These are phyloP conservation scores for Yarrowia alimentaria DNA, from an alignment of 805 yeast genomes.

Conservation along the genomic window DNA sequence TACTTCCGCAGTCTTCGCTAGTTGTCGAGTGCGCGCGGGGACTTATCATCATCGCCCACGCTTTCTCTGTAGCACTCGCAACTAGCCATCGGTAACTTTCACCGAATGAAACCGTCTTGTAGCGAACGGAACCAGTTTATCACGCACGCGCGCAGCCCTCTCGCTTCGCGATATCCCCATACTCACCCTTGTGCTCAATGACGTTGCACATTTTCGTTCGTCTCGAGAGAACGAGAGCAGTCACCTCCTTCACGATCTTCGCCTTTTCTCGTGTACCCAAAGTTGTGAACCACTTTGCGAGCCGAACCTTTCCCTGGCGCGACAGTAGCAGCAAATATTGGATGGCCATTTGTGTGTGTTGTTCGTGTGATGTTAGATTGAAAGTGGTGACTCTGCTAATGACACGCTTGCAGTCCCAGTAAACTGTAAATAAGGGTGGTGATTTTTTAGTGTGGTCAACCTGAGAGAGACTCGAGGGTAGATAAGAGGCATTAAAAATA, in stretches of 20 bases:
- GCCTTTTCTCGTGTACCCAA: constrained; percentile 80
- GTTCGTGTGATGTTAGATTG: neutral
- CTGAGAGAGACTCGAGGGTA: no score
- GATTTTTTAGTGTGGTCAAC: no score
- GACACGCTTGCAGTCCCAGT: constrained; percentile 21
- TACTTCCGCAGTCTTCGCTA: no score
- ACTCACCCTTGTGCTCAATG: constrained; percentile 66
- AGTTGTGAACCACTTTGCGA: constrained; percentile 90
- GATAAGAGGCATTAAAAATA: no score
- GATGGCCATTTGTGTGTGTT: constrained; percentile 55
- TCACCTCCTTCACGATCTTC: constrained; percentile 77
- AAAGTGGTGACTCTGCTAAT: constrained; percentile 13
- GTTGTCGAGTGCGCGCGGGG: no score
- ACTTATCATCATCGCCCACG: no score
- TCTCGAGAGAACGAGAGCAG: constrained; percentile 79
- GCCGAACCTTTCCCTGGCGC: constrained; percentile 91
- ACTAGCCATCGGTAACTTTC: no score
- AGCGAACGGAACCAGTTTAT: no score
- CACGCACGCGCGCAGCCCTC: no score
- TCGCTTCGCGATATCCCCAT: no score
- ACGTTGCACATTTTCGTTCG: constrained; percentile 95
- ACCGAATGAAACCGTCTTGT: no score
- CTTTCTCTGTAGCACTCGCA: no score
- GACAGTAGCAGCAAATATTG: constrained; percentile 79
- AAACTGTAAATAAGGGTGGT: constrained; percentile 10